Base-by-base conservation (phyloP, 345 rosid genomes). In the Moricandia arvensis region DNA sequence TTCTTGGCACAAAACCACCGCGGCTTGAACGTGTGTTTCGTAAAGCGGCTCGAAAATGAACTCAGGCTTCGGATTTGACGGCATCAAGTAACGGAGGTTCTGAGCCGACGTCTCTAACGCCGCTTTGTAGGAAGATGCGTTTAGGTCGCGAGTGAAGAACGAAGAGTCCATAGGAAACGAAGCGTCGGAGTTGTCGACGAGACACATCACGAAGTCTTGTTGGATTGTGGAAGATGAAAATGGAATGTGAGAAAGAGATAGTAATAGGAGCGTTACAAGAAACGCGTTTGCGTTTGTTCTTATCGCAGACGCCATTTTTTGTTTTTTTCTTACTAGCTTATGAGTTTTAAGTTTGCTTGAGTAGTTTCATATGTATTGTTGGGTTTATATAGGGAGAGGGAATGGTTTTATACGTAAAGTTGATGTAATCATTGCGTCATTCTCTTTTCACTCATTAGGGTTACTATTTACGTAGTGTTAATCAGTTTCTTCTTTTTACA, bases 21-120 rank as follows among this genome's bases (percentile, higher is more conserved):
- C 85, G 0, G 93, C 87, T 59, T 87, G 95, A 73, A 91, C 87
- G 17, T 91, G 93, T 77, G 86, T 78, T 71, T 83, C 89, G 3
- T 73, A 45, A 16, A 70, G 30, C 1, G 97, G 93, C 16, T 83
- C 84, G 81, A 89, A 76, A 24, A 89, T 91, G 72, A 89, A 83
- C 53, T 80, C 83, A 0, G 97, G 97, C 38, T 87, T 91, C 0
- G 96, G 91, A 4, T 18, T 62, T 4, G 86, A 75, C 4, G 89
- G 86, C 58, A 27, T 49, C 35, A 85, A 59, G 82, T 79, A 87
- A 58, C 91, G 76, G 21, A 81, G 84, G 31, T 91, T 91, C n/a
- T 88, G 91, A 12, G 87, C 86, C 0, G 86, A 58, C 0, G 86
- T 79, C 51, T 80, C 75, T 53, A 91, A 82, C 33, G 87, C 73